Evolutionary conservation across 768 basidiomycete genomes (phyloP).

Genomic region (Chalciporus sphaerocephalus): DNA sequence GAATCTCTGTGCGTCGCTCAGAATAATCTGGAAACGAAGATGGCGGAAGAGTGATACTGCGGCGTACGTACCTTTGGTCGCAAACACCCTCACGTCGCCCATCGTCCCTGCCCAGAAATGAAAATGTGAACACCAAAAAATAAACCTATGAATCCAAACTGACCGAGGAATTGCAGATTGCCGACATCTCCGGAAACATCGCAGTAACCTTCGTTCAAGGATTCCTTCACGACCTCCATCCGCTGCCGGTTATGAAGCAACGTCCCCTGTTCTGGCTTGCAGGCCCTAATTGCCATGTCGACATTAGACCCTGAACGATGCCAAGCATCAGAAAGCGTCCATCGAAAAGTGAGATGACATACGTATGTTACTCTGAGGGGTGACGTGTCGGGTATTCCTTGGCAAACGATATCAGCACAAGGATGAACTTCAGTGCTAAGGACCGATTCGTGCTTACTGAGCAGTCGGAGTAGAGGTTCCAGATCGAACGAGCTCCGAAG

Average conservation of each 20-base stretch:
- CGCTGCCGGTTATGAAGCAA: conserved; percentile 59
- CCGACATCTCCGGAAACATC: conserved; percentile 64
- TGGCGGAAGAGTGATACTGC: too few species aligned
- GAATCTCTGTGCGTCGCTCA: conserved; percentile 46
- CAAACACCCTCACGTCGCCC: conserved; percentile 57
- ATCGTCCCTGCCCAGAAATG: conserved; percentile 50
- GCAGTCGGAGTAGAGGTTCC: conserved; percentile 12
- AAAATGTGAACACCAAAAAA: conserved; percentile 3
- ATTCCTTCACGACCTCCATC: conserved; percentile 71
- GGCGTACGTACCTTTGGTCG: conserved; percentile 56
- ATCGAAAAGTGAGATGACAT: conserved; percentile 5
- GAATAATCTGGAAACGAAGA: background rate
- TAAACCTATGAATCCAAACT: conserved; percentile 11
- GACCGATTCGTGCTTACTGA: conserved; percentile 14
- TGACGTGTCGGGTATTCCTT: conserved; percentile 30
- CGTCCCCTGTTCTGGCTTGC: conserved; percentile 60
- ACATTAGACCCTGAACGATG: conserved; percentile 49
- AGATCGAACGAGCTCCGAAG: conserved; percentile 14
- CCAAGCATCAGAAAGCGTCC: background rate
- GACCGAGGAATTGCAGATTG: conserved; percentile 61
- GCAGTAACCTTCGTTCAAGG: conserved; percentile 77
- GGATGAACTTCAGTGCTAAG: background rate
- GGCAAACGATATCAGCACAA: background rate
- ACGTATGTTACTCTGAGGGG: conserved; percentile 45
- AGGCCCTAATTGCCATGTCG: conserved; percentile 67